Conservation (phyloP, 2,329 filamentous ascomycete species). For the Phyllosticta citriasiana region DNA sequence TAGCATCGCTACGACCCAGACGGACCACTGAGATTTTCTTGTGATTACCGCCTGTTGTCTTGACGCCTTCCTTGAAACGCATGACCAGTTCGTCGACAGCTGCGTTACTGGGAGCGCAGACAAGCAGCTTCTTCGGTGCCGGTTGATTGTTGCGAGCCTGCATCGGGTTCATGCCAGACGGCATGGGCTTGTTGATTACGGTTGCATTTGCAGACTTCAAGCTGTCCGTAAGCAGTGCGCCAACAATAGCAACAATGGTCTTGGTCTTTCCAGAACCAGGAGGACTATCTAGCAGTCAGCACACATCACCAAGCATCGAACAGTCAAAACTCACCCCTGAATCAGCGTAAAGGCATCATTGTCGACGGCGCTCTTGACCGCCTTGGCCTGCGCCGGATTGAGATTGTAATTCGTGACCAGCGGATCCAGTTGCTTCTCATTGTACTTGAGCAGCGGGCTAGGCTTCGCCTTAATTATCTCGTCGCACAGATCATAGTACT, state of each 20-base stretch:
- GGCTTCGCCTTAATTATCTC: conserved; percentile 85
- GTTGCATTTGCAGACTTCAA: conserved; percentile 40
- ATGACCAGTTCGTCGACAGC: conserved; percentile 94
- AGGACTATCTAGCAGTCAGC: conserved; percentile 45
- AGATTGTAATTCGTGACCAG: conserved; percentile 70
- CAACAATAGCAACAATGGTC: conserved; percentile 93
- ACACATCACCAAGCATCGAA: conserved; percentile 12
- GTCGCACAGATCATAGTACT: conserved; percentile 92
- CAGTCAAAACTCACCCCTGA: conserved; percentile 53
- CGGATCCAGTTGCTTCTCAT: conserved; percentile 58
- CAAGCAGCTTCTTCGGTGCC: conserved; percentile 71
- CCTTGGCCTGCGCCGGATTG: conserved; percentile 81
- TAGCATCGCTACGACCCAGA: conserved; percentile 81
- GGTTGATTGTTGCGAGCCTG: conserved; percentile 17
- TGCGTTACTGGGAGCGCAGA: conserved; percentile 97
- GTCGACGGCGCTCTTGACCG: conserved; percentile 81
- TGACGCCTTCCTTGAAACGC: conserved; percentile 79
- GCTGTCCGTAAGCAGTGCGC: conserved; percentile 61
- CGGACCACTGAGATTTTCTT: conserved; percentile 81
- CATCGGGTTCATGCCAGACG: conserved; percentile 18
- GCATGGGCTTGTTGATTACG: conserved; percentile 30
- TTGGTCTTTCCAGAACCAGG: conserved; percentile 98
- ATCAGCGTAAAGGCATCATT: conserved; percentile 97
- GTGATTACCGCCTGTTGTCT: conserved; percentile 59
- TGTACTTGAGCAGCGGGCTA: conserved; percentile 75